Base-by-base conservation (phyloP, 148 eudicot species). In the Camellia granthamiana region DNA sequence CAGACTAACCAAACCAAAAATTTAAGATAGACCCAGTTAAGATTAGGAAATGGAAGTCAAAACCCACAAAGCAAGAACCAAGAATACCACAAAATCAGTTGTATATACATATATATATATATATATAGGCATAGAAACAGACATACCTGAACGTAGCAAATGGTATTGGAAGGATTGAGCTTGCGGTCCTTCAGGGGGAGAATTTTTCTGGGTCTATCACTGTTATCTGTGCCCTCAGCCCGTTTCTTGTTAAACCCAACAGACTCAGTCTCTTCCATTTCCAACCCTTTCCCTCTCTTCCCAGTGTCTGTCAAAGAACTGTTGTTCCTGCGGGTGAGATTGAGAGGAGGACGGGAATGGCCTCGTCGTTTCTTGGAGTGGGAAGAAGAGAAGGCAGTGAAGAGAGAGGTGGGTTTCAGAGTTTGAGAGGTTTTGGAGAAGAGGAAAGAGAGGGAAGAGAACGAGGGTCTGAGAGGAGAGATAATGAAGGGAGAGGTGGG, bases 151-250 rank as follows among this genome's bases (percentile, higher is more conserved):
- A 90, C 88, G 87, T 92, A 95, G 12, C 87, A 87, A 59, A 85
- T 90, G 43, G 97, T 95, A 79, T 88, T 93, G 62, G 84, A 82
- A 83, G 98, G 97, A 81, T 93, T 95, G 52, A 92, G 91, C 78
- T 78, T 93, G n/a, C 94, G 76, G 74, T 66, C 84, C 86, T 93
- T 93, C 80, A 87, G 85, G 12, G 86, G 86, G 66, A 90, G 90
- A 64, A 74, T 77, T 83, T 82, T 86, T 69, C 77, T 90, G 18
- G 92, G 90, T 80, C 82, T 81, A 75, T 88, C 89, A 38, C 76
- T 84, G 75, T 88, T 88, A 84, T 95, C 98, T 69, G 79, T 86
- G 4, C 97, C 97, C 81, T 88, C 94, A 21, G 98, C 97, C 84
- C 97, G 90, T 69, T 85, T 90, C 78, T 82, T 88, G 69, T 95